phyloP scores from a whole-genome alignment of 306 rosid species.

The Luffa acutangula region DNA sequence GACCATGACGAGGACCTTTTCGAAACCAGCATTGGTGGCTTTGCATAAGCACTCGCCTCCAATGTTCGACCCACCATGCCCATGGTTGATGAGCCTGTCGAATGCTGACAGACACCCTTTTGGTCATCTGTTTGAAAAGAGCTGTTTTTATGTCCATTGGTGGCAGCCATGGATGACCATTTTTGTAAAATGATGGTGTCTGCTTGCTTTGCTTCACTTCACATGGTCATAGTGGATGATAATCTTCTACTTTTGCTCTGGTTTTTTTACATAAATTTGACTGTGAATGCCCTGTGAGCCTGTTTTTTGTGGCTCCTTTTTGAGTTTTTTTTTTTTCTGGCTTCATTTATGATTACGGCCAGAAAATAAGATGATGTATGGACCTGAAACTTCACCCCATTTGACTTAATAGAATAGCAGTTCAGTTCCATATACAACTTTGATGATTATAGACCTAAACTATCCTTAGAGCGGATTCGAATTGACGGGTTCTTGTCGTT shows the following conservation, averaged over 20 bases:
- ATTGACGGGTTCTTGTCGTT: too few relatives aligned
- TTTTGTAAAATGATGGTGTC: conserved; percentile 68
- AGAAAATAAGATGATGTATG: conserved; percentile 1
- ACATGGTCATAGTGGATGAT: conserved; percentile 40
- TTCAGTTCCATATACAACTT: background rate
- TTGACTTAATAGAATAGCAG: background rate
- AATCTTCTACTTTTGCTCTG: background rate
- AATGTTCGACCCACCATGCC: background rate
- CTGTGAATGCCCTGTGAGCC: background rate
- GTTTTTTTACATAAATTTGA: background rate
- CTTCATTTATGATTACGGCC: background rate
- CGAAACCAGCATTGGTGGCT: conserved; percentile 33
- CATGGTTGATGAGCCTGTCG: conserved; percentile 14
- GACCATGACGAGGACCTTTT: conserved; percentile 29
- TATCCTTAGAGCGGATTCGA: too few relatives aligned
- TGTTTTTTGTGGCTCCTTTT: conserved; percentile 28
- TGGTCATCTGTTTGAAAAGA: conserved; percentile 61
- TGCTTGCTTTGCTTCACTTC: conserved; percentile 28
- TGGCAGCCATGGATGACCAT: conserved; percentile 83
- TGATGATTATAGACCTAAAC: background rate
- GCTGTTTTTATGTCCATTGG: conserved; percentile 67
- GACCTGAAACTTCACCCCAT: background rate
- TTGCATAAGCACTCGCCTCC: conserved; percentile 21
- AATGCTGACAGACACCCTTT: conserved; percentile 20
- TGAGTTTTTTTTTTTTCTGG: conserved; percentile 4